Evolutionary conservation across 352 stramenopile genomes (phyloP).

Genomic region (Pythium guiyangense): DNA sequence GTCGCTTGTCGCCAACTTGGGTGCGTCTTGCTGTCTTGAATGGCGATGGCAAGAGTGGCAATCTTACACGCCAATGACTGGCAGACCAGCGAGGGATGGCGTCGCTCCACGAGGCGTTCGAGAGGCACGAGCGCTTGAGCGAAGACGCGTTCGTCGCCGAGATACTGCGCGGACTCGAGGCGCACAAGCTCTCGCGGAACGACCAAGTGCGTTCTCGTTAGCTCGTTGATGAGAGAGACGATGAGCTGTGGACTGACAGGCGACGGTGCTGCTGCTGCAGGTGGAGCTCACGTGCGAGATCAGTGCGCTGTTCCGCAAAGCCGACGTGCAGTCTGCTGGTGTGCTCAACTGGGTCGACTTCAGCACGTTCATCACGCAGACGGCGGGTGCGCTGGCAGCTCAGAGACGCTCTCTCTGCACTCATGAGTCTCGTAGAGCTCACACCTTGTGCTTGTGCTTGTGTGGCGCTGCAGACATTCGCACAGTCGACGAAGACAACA

Average conservation of each 20-base stretch:
- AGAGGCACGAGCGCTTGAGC: slow-evolving; percentile 20
- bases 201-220: slow-evolving; percentile 22
- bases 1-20: slow-evolving; percentile 8
- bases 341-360: slow-evolving; percentile 43
- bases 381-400: slow-evolving; percentile 20
- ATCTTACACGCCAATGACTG: too few species aligned
- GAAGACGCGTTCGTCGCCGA: slow-evolving; percentile 42
- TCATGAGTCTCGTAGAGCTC: not conserved
- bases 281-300: slow-evolving; percentile 28
- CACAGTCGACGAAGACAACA: slow-evolving; percentile 7
- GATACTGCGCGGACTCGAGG: slow-evolving; percentile 26
- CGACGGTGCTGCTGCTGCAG: slow-evolving; percentile 16
- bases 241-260: not conserved
- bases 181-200: slow-evolving; percentile 10
- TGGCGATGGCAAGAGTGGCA: not conserved
- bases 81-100: slow-evolving; percentile 39
- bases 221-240: not conserved
- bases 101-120: slow-evolving; percentile 28
- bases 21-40: not conserved
- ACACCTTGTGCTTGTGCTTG: too few species aligned
- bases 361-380: slow-evolving; percentile 34
- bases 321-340: slow-evolving; percentile 27
- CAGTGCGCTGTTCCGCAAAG: slow-evolving; percentile 30
- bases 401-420: too few species aligned
- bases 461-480: not conserved